phyloP scores from a whole-genome alignment of 2,329 filamentous ascomycete species.

The Ambrosiella beaveri region DNA sequence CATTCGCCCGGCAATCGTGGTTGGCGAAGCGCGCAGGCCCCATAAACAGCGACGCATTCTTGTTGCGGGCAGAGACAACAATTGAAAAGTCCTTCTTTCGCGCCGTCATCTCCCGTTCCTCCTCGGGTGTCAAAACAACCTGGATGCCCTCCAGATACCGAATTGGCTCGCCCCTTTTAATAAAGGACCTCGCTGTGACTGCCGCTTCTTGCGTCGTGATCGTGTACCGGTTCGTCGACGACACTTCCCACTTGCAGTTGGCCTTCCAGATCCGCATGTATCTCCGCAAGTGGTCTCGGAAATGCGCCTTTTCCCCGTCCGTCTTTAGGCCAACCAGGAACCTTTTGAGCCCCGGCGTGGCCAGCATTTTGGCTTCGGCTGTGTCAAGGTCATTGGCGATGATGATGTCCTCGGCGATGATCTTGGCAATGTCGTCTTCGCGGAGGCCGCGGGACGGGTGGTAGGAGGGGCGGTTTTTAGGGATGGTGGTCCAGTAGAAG shows the following conservation, averaged over 20 bases:
- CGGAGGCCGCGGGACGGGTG: conserved; percentile 65
- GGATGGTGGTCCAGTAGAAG: conserved; percentile 91
- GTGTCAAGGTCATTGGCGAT: conserved; percentile 52
- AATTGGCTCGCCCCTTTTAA: conserved; percentile 68
- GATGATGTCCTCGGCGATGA: conserved; percentile 50
- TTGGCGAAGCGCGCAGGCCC: conserved; percentile 93
- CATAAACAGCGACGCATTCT: conserved; percentile 79
- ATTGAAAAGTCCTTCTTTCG: conserved; percentile 92
- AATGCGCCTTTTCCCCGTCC: conserved; percentile 70
- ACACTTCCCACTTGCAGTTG: conserved; percentile 87
- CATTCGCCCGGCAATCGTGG: conserved; percentile 90
- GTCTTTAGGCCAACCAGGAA: conserved; percentile 53
- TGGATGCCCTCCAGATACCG: conserved; percentile 86
- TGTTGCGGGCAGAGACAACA: conserved; percentile 82
- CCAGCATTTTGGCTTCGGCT: conserved; percentile 57
- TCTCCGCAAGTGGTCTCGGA: conserved; percentile 66
- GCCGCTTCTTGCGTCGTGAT: conserved; percentile 80
- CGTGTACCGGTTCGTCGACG: conserved; percentile 83
- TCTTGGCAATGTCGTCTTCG: conserved; percentile 42
- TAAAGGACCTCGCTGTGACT: conserved; percentile 61
- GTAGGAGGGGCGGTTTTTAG: conserved; percentile 82
- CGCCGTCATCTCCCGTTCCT: conserved; percentile 65
- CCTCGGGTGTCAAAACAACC: conserved; percentile 79
- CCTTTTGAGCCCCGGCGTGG: conserved; percentile 54
- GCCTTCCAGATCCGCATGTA: conserved; percentile 88